Evolutionary conservation across 192 early-diverging fungal species (phyloP), one percentile per base, ranked within the genome.

Genomic region (Coemansia sp.): DNA sequence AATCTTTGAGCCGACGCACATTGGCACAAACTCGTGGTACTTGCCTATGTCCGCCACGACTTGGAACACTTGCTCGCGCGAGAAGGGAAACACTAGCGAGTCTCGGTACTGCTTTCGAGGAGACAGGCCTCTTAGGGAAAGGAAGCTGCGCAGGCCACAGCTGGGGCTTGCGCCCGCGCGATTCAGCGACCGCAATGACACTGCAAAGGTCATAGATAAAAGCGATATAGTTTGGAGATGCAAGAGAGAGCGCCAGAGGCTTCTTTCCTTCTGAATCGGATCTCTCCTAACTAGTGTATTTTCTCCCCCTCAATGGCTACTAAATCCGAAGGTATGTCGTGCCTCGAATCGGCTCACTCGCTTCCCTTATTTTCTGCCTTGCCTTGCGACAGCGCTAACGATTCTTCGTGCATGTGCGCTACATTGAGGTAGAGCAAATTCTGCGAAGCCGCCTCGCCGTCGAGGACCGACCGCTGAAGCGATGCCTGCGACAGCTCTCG

Each of bases 11-110:
- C 71, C 67, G 6, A 86, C 86, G 71, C 93, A 94, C 86, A 89
- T 92, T 5, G 94, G 96, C 57, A 97, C 84, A 83, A 95, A 97
- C 37, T 83, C 73, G 37, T 86, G 64, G 76, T 97, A 97, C 24
- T 89, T 81, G 57, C 89, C 85, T 6, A 96, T 88, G 78, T 95
- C 92, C 12, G 93, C 75, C 9, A 94, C 92, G 8, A 97, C 75
- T 37, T 86, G 84, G 70, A 89, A 97, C 40, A 97, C 82, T 74
- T 97, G 90, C 43, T 85, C 75, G 43, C 86, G 89, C 7, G 91
- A 45, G 57, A 71, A 80, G 2, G 67, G 67, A 38, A 80, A 80
- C n/a, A 71, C 59, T 46, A 53, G 86, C 77, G 88, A 91, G n/a
- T 91, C 90, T 0, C 40, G 57, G 59, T 73, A 77, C 25, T 41